Base-by-base conservation (phyloP, 345 rosid species). In the Pistacia atlantica region DNA sequence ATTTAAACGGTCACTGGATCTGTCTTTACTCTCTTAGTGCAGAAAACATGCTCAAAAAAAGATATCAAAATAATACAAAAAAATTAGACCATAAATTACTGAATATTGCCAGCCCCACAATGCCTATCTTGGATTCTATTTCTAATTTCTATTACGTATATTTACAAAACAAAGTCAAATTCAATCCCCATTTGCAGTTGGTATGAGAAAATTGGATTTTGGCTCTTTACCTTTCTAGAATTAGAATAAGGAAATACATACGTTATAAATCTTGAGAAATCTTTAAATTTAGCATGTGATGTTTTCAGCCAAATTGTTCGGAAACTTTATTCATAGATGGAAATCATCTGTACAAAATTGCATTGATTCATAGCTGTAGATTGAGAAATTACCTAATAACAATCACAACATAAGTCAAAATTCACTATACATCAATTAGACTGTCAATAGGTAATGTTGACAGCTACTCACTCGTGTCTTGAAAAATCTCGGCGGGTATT, bases 1-100 rank as follows among this genome's bases (percentile, higher is more conserved):
- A 48, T 83, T 83, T 54, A 83, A 83, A 83, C 85, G 85, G 85
- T 82, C 85, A 82, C 73, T 60, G 72, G 49, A 65, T 76, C 76
- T 69, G 76, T 76, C 74, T 65, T 73, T 62, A 20, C 37, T 22
- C 25, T 12, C 3, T 42, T 0, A 54, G n/a, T 18, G 2, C 25
- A 48, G 51, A 3, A n/a, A 54, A 12, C 25, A 25, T 25, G 60
- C 33, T 0, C 48, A n/a, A 28, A 10, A 7, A n/a, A 31, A 8
- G 0, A 46, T 65, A 35, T 4, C 2, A 31, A 31, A 46, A 11
- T 2, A 64, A 67, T 48, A 48, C 17, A 14, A 8, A 49, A 38
- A 67, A 51, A 28, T 14, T 51, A 28, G 58, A 68, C 18, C 20
- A 17, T 28, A 42, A 51, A 68, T 68, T 13, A 28, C 25, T 51